Evolutionary conservation across 164 flowering plant species (phyloP).

Genomic region (Cinnamomum chago): DNA sequence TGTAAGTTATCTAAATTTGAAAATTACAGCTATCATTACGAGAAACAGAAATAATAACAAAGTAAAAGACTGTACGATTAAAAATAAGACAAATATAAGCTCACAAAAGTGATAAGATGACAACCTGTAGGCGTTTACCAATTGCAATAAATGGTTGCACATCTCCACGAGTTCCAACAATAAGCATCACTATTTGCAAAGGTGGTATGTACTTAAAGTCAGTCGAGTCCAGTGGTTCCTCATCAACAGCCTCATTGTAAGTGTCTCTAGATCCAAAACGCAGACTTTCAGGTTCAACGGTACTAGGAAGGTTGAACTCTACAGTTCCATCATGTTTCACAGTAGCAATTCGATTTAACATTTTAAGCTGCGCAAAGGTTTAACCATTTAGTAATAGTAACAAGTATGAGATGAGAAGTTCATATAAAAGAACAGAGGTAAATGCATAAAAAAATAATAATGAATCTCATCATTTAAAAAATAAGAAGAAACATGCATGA

Average conservation of each 20-base stretch:
- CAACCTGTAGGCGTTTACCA: slow-evolving; percentile 90
- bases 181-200: slow-evolving; percentile 85
- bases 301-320: slow-evolving; percentile 74
- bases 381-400: slow-evolving; percentile 11
- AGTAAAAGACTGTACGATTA: neutral
- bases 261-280: slow-evolving; percentile 36
- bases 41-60: neutral
- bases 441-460: neutral
- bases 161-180: slow-evolving; percentile 98
- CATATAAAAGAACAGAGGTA: neutral
- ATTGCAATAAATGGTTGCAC: slow-evolving; percentile 96
- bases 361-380: slow-evolving; percentile 65
- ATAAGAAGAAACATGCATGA: neutral
- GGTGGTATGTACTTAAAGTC: slow-evolving; percentile 76
- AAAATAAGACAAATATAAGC: neutral
- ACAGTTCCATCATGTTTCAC: slow-evolving; percentile 96
- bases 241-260: slow-evolving; percentile 41
- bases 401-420: neutral
- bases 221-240: slow-evolving; percentile 48
- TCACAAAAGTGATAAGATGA: neutral
- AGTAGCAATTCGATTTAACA: slow-evolving; percentile 93
- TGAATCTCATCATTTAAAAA: neutral
- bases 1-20: neutral
- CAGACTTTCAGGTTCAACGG: slow-evolving; percentile 44
- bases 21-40: neutral